Base-by-base conservation (phyloP, 768 basidiomycete species). In the Pleurotus salmoneostramineus region DNA sequence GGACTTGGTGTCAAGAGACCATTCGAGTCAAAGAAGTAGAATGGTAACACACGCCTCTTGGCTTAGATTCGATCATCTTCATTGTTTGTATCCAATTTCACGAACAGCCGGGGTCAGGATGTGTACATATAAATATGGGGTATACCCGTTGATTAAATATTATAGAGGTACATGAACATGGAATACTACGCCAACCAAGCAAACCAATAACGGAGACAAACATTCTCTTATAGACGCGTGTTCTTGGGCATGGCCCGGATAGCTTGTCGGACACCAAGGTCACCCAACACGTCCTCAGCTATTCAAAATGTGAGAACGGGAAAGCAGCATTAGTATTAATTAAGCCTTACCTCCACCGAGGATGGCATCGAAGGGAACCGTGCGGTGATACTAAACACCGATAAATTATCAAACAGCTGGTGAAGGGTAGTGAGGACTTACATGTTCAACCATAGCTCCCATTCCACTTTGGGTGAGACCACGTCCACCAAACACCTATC, bases 231-330 rank as follows among this genome's bases (percentile, higher is more conserved):
- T 65, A 92, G 68, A 58, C 82, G 78, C 17, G 77, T 79, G 64
- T 87, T 81, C 75, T 83, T 80, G 6, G 91, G 91, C 81, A 93
- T 92, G 15, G 73, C 75, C 45, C 87, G 81, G 64, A 92, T 80
- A 0, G 90, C 90, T 68, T 92, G 90, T 49, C 91, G 80, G 6
- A 92, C 90, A 49, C 92, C 91, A 32, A 94, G 77, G 66, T 93
- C 91, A 14, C 84, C 85, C 57, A 93, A 72, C 7, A 93, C 91
- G 62, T 91, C 89, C 68, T 91, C 88, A 60, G 89, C 88, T 78
- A 56, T 33, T 6, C 58, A 48, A 47, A 50, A 46, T 44, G 42
- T 65, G 64, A 1, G 88, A 89, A 67, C 89, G 88, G 3, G 82
- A 77, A 14, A 11, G n/a, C 32, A 37, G 45, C 12, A 17, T 14